Base-by-base conservation (phyloP, 345 rosid species). In the Pistacia vera region DNA sequence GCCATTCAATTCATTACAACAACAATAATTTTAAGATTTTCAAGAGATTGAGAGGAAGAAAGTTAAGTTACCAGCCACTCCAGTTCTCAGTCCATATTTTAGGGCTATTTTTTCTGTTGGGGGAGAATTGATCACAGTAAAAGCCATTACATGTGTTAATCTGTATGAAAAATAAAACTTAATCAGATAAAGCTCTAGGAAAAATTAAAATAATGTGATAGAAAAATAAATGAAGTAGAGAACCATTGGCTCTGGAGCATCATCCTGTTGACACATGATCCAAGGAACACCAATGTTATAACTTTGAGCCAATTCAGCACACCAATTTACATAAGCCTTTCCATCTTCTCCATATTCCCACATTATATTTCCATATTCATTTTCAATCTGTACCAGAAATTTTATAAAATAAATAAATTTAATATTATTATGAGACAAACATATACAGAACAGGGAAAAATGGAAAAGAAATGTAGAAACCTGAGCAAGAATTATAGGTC, bases 21-120 rank as follows among this genome's bases (percentile, higher is more conserved):
- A 56, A 5, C 2, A 28, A 20, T 8, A 8, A 0, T 25, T 25
- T 60, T n/a, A 57, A 1, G 2, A 3, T 51, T 5, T 11, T 16
- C 7, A 58, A 11, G 20, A 71, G 0, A 5, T 2, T 7, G n/a
- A 16, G 13, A 46, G 11, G 11, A 20, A 2, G 17, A 33, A 25
- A 1, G 33, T 30, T 48, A 6, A 51, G 73, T 18, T 20, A 83
- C 90, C 86, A 87, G 28, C 88, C 88, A 1, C 73, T 80, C 88
- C 84, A 87, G 18, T 83, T 85, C 72, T 86, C 90, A 8, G 90
- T 86, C 85, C 88, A 86, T 68, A 81, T 79, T 68, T 85, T 87
- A 4, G 90, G 90, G 10, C 63, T 81, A 22, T 68, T 75, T 0
- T 72, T 20, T 18, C 49, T 77, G 13, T 75, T 75, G 2, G 90